Conservation (phyloP, 2,329 filamentous ascomycete species). For the Fusarium devonianum region DNA sequence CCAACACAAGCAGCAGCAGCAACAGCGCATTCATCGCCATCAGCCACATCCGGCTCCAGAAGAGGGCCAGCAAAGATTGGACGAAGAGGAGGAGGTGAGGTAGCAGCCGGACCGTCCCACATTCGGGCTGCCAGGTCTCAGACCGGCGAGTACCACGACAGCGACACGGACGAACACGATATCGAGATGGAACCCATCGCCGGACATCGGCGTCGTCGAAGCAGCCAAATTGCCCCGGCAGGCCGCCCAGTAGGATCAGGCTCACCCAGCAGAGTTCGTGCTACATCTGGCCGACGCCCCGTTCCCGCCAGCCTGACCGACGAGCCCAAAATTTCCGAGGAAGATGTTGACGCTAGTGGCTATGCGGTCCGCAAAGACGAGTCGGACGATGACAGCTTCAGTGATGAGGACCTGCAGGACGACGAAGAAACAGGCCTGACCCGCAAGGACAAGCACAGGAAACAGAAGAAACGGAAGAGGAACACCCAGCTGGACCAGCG, state of each 20-base stretch:
- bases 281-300: conserved; percentile 28
- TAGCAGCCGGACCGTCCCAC: conserved; percentile 31
- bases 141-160: conserved; percentile 49
- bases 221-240: conserved; percentile 58
- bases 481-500: conserved; percentile 75
- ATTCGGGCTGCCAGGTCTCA: conserved; percentile 17
- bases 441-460: conserved; percentile 72
- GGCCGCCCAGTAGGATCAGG: conserved; percentile 39
- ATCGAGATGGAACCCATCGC: conserved; percentile 65
- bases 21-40: conserved; percentile 3
- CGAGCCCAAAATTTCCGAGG: conserved; percentile 57
- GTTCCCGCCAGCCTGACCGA: conserved; percentile 44
- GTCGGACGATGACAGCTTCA: conserved; percentile 62
- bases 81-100: conserved; percentile 20
- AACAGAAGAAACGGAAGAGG: conserved; percentile 69
- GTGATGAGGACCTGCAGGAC: conserved; percentile 77
- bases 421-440: conserved; percentile 93
- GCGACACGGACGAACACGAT: conserved; percentile 45
- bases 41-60: conserved; percentile 13
- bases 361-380: conserved; percentile 42
- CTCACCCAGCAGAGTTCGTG: conserved; percentile 41
- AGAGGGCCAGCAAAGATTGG: conserved; percentile 11
- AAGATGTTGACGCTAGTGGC: conserved; percentile 44
- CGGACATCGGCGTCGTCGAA: conserved; percentile 63
- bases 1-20: conserved; percentile 11